These are phyloP conservation scores for Microcera coccophila DNA, from an alignment of 2,329 filamentous ascomycete species.

Conservation along the genomic window DNA sequence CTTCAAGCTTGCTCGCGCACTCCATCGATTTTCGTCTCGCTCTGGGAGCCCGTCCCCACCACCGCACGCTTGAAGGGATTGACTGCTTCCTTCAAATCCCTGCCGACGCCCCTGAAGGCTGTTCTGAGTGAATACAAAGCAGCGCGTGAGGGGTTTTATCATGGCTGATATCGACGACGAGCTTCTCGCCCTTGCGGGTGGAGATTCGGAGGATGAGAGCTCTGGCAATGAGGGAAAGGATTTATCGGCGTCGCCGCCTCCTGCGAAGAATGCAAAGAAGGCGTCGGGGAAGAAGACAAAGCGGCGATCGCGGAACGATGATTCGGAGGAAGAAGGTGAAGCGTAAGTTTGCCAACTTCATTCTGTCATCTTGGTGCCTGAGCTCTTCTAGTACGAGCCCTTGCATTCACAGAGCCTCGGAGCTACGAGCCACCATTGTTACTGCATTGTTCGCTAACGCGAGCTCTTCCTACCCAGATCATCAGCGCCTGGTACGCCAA, in stretches of 20 bases:
- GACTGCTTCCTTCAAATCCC: neutral
- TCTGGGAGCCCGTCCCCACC: conserved; percentile 1
- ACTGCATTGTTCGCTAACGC: conserved; percentile 11
- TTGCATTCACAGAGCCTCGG: neutral
- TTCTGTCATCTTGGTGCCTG: neutral
- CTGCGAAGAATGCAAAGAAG: conserved; percentile 32
- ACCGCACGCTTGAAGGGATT: neutral
- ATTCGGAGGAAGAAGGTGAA: conserved; percentile 59
- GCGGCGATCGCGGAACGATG: conserved; percentile 41
- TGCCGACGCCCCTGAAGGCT: conserved; percentile 14
- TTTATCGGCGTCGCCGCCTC: conserved; percentile 51
- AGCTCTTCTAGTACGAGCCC: neutral
- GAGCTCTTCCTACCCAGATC: conserved; percentile 50
- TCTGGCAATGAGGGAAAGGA: conserved; percentile 52
- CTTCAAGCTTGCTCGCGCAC: conserved; percentile 9
- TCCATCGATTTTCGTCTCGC: conserved; percentile 2
- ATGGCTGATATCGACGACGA: conserved; percentile 94
- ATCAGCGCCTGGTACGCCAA: conserved; percentile 63
- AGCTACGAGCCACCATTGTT: neutral
- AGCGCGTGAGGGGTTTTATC: conserved; percentile 22
- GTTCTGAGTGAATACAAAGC: conserved; percentile 8
- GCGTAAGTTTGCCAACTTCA: conserved; percentile 34
- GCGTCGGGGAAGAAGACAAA: conserved; percentile 43
- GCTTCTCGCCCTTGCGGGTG: conserved; percentile 86
- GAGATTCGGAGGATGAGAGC: conserved; percentile 61